Evolutionary conservation across 2,329 filamentous ascomycete genomes (phyloP).

Genomic region (Karstenula rhodostoma): DNA sequence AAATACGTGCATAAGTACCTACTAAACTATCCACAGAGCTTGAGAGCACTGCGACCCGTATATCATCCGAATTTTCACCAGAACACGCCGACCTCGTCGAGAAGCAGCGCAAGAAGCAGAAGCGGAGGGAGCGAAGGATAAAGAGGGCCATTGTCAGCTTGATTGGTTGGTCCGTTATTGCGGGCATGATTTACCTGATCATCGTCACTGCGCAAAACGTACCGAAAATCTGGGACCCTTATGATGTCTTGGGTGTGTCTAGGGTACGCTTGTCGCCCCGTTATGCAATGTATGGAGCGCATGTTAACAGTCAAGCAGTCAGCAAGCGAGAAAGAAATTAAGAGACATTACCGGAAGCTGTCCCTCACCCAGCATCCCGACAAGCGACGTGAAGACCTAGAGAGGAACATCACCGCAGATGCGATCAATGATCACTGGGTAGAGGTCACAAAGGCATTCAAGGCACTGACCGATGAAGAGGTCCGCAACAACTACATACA

Average conservation of each 20-base stretch:
- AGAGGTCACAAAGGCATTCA: slow-evolving; percentile 96
- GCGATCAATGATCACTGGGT: slow-evolving; percentile 88
- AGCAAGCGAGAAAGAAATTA: slow-evolving; percentile 88
- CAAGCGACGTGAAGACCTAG: slow-evolving; percentile 82
- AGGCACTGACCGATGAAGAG: slow-evolving; percentile 96
- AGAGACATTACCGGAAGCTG: slow-evolving; percentile 85
- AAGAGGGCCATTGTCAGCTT: slow-evolving; percentile 82
- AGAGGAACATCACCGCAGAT: slow-evolving; percentile 90
- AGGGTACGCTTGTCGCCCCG: slow-evolving; percentile 64
- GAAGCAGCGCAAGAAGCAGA: slow-evolving; percentile 82
- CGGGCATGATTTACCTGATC: slow-evolving; percentile 91
- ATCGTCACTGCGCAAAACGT: slow-evolving; percentile 74
- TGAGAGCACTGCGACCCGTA: slow-evolving; percentile 81
- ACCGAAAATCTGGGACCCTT: slow-evolving; percentile 93
- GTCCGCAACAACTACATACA: slow-evolving; percentile 96
- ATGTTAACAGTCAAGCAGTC: slow-evolving; percentile 62
- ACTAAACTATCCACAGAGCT: slow-evolving; percentile 60
- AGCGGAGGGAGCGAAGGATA: slow-evolving; percentile 86
- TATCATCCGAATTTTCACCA: slow-evolving; percentile 81
- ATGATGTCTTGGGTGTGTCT: slow-evolving; percentile 88
- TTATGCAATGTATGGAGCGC: slow-evolving; percentile 10
- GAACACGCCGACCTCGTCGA: slow-evolving; percentile 86
- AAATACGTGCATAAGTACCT: background rate
- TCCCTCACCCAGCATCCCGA: slow-evolving; percentile 91
- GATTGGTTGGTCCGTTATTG: slow-evolving; percentile 83